phyloP scores from a whole-genome alignment of 2,329 filamentous ascomycete species.

The Emydomyces testavorans region DNA sequence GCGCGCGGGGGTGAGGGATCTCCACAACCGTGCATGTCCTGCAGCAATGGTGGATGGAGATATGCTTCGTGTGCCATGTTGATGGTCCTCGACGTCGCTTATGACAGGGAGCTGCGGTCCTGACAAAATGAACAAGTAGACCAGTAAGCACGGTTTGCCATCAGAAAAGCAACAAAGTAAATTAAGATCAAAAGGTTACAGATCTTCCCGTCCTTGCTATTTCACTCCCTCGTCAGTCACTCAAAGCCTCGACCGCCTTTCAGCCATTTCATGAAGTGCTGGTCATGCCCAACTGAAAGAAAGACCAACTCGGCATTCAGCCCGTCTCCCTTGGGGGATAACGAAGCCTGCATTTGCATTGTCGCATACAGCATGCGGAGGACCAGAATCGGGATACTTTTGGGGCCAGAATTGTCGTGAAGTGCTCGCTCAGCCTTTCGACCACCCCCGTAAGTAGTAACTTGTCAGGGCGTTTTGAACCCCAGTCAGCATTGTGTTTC shows the following conservation, averaged over 20 bases:
- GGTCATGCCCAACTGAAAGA: too few species aligned
- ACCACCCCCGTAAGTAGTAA: neutral
- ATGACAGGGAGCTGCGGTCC: constrained; percentile 2
- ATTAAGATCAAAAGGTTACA: constrained; percentile 4
- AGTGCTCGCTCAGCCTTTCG: constrained; percentile 4
- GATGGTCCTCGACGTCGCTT: neutral
- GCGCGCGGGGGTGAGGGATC: constrained; percentile 8
- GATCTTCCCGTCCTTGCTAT: constrained; percentile 10
- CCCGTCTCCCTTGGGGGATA: too few species aligned
- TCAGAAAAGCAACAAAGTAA: neutral
- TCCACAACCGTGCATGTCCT: constrained; percentile 11
- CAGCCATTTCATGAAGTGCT: too few species aligned
- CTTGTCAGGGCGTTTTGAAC: constrained; percentile 1
- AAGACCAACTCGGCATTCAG: too few species aligned
- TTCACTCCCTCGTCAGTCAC: neutral
- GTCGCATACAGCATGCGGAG: neutral
- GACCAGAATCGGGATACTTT: neutral
- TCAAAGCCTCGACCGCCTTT: neutral
- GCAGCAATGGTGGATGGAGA: constrained; percentile 10
- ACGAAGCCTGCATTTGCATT: neutral
- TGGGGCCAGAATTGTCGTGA: constrained; percentile 3
- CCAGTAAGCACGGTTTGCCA: neutral
- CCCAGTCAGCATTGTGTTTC: neutral
- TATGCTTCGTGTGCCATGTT: constrained; percentile 3
- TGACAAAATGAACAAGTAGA: neutral